Conservation (phyloP, 495 filamentous ascomycete species). For the Articulospora tetracladia region DNA sequence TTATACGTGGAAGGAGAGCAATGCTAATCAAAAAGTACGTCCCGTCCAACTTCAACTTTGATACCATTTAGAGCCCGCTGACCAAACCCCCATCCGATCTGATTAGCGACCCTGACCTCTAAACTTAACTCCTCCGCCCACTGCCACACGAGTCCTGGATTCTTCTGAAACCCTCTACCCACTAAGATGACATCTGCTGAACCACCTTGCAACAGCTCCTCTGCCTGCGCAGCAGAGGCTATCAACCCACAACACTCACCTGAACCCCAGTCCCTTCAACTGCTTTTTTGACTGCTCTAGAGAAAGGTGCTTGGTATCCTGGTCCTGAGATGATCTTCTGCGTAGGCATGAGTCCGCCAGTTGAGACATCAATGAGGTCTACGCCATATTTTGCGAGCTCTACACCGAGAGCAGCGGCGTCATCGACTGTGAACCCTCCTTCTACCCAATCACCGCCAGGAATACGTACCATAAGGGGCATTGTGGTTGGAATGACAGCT, state of each 20-base stretch:
- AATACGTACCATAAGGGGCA: slow-evolving; percentile 64
- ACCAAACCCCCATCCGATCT: slow-evolving; percentile 44
- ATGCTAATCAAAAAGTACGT: slow-evolving; percentile 4
- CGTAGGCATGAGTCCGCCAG: slow-evolving; percentile 52
- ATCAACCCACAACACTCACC: slow-evolving; percentile 61
- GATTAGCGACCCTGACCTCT: slow-evolving; percentile 56
- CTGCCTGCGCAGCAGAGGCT: slow-evolving; percentile 50
- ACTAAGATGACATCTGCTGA: slow-evolving; percentile 52
- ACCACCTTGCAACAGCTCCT: slow-evolving; percentile 46
- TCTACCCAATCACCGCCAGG: slow-evolving; percentile 42
- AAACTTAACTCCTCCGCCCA: slow-evolving; percentile 63
- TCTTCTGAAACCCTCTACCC: slow-evolving; percentile 65
- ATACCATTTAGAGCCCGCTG: slow-evolving; percentile 28
- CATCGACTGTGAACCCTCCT: slow-evolving; percentile 30
- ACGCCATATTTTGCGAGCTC: slow-evolving; percentile 50
- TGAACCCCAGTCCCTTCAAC: slow-evolving; percentile 43
- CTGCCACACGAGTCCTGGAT: slow-evolving; percentile 63
- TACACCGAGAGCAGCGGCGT: slow-evolving; percentile 19
- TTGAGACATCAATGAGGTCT: slow-evolving; percentile 62
- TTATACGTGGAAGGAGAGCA: background rate
- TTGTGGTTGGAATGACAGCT: slow-evolving; percentile 44
- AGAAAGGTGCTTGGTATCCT: slow-evolving; percentile 53
- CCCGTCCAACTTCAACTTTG: slow-evolving; percentile 1
- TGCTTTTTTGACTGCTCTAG: slow-evolving; percentile 31
- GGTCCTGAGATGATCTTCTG: slow-evolving; percentile 54